phyloP scores from a whole-genome alignment of 2,329 filamentous ascomycete species.

The Arthrocladium fulminans region DNA sequence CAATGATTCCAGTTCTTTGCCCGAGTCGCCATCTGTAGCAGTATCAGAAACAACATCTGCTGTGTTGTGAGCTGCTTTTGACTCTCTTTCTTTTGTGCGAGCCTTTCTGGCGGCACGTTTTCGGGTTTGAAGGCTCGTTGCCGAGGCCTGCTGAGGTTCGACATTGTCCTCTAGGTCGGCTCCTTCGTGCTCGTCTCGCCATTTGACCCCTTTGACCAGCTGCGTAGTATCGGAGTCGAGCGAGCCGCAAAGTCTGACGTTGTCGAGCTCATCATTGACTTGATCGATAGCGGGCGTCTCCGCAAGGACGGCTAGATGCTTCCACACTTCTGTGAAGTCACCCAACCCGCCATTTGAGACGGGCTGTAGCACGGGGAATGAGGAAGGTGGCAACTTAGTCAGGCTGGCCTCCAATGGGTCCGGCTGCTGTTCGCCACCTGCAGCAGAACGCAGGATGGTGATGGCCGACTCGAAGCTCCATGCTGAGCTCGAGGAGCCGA shows the following conservation, averaged over 20 bases:
- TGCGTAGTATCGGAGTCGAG: slow-evolving; percentile 12
- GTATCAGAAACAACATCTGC: slow-evolving; percentile 11
- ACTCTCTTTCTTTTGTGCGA: slow-evolving; percentile 21
- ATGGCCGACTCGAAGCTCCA: slow-evolving; percentile 8
- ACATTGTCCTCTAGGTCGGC: slow-evolving; percentile 26
- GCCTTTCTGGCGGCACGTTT: slow-evolving; percentile 22
- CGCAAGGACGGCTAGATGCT: background rate
- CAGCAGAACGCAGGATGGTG: background rate
- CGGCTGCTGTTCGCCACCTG: background rate
- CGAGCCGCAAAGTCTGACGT: background rate
- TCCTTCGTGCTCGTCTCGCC: slow-evolving; percentile 27
- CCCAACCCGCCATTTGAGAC: background rate
- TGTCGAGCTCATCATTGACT: background rate
- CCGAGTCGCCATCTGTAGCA: slow-evolving; percentile 23
- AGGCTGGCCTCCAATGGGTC: background rate
- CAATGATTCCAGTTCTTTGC: slow-evolving; percentile 21
- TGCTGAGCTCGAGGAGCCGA: background rate
- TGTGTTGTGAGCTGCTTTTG: slow-evolving; percentile 6
- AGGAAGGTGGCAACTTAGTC: background rate
- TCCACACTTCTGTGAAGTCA: slow-evolving; percentile 5
- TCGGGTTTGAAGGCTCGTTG: slow-evolving; percentile 18
- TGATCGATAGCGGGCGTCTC: background rate
- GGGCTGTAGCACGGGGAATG: background rate
- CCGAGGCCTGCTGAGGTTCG: slow-evolving; percentile 12
- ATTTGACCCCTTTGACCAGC: slow-evolving; percentile 24